Conservation (phyloP, 805 yeast genomes). For the Sugiyamaella chiloensis region DNA sequence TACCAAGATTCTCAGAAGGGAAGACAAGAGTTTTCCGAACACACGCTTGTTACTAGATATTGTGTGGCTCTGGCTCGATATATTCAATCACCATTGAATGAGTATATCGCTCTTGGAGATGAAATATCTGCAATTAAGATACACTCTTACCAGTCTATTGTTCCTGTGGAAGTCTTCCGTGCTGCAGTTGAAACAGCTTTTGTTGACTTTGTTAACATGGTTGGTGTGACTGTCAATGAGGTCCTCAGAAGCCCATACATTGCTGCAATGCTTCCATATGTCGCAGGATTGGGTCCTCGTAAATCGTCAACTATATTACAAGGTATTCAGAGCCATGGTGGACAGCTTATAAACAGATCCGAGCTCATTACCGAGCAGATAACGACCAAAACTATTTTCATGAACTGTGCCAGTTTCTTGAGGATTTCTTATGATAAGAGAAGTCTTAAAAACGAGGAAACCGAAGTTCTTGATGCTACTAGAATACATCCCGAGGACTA, state of each 20-base stretch:
- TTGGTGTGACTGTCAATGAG: conserved; percentile 90
- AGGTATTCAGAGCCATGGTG: conserved; percentile 68
- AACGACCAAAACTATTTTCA: conserved; percentile 74
- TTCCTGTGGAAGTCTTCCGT: conserved; percentile 59
- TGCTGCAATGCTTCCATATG: conserved; percentile 68
- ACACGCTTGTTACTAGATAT: conserved; percentile 74
- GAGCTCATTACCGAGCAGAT: conserved; percentile 81
- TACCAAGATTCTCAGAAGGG: conserved; percentile 80
- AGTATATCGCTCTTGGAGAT: conserved; percentile 77
- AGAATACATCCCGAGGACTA: conserved; percentile 98
- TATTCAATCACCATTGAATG: conserved; percentile 88
- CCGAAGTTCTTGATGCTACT: conserved; percentile 87
- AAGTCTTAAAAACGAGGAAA: conserved; percentile 47
- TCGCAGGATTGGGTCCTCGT: conserved; percentile 94
- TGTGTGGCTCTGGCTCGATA: conserved; percentile 89
- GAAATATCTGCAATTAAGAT: conserved; percentile 62
- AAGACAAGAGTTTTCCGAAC: conserved; percentile 73
- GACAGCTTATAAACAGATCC: conserved; percentile 62
- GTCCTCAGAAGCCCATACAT: conserved; percentile 74
- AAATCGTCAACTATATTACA: conserved; percentile 85
- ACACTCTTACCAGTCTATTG: conserved; percentile 67
- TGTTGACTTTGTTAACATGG: conserved; percentile 86
- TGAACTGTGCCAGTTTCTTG: conserved; percentile 89
- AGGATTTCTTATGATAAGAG: conserved; percentile 69
- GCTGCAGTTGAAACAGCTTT: conserved; percentile 74